Conservation (phyloP, 306 rosid genomes). For the Glycyrrhiza uralensis region DNA sequence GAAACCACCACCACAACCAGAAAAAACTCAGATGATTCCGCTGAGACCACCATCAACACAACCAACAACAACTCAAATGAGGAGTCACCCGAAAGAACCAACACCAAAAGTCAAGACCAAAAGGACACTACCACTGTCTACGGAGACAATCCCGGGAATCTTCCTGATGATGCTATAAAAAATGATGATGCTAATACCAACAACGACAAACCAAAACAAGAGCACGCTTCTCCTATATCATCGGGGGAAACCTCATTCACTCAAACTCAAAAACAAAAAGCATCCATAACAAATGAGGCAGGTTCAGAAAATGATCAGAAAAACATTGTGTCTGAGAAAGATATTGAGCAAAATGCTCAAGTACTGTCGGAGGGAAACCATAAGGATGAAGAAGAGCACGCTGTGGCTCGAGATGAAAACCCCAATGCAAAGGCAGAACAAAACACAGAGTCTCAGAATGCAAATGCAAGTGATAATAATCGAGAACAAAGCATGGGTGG, state of each 20-base stretch:
- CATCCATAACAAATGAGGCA: not conserved
- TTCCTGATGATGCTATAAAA: slow-evolving; percentile 73
- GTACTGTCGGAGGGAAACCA: slow-evolving; percentile 13
- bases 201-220: slow-evolving; percentile 22
- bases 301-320: slow-evolving; percentile 26
- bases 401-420: not conserved
- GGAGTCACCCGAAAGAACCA: not conserved
- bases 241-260: slow-evolving; percentile 38
- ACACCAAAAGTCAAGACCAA: not conserved
- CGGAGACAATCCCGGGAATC: slow-evolving; percentile 73
- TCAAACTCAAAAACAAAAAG: slow-evolving; percentile 26
- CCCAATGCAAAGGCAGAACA: not conserved
- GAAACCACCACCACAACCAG: not conserved
- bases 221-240: slow-evolving; percentile 27
- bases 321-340: slow-evolving; percentile 25
- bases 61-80: not conserved
- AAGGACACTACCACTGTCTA: slow-evolving; percentile 22
- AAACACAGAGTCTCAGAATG: not conserved
- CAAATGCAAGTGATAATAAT: slow-evolving; percentile 18
- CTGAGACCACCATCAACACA: slow-evolving; percentile 21
- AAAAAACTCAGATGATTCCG: not conserved
- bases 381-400: slow-evolving; percentile 3
- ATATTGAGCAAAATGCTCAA: slow-evolving; percentile 10
- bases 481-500: not conserved
- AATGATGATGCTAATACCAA: slow-evolving; percentile 35